Base-by-base conservation (phyloP, 2,329 filamentous ascomycete genomes). In the Phialophora expanda region DNA sequence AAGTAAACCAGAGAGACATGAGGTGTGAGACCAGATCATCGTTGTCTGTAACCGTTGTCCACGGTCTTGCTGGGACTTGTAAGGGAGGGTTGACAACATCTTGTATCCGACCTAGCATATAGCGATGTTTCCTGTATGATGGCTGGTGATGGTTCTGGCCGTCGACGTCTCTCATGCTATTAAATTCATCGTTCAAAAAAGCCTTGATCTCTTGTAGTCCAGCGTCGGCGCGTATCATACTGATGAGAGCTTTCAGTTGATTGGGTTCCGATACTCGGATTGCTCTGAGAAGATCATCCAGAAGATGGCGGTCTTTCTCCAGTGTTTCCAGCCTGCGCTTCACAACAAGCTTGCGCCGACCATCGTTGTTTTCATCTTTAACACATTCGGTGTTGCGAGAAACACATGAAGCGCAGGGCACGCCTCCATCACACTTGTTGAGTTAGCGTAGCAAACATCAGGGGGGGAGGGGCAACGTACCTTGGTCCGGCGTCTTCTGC, bases 1-100 rank as follows among this genome's bases (percentile, higher is more conserved):
- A 77, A 9, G 75, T 75, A 22, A 77, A 71, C 70, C 74, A 77
- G 9, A 77, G 59, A 4, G 75, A 76, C 1, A 77, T 64, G 46
- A 78, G 64, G 51, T 77, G 75, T 0, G 75, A 76, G 1, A 77
- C 73, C 11, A 76, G 69, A 50, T 74, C 71, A 14, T 74, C 73
- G 54, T 76, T 75, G 46, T 73, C 71, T 14, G 75, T 77, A 22
- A 76, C 72, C 3, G 67, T 73, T 12, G 75, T 77, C 75, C 75
- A 77, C 4, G 75, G 62, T 38, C 71, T 73, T 1, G 74, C 75
- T 3, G 74, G 74, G 1, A 76, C 74, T 2, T 68, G 68, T 0
- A 74, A 63, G 1, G 74, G 73, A 14, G 67, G 70, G 54, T 75
- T 74, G 24, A 70, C 69, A 4, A 76, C 66, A 4, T 74, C 71